Evolutionary conservation across 164 flowering plant species (phyloP).

Genomic region (Aristolochia fimbriata): DNA sequence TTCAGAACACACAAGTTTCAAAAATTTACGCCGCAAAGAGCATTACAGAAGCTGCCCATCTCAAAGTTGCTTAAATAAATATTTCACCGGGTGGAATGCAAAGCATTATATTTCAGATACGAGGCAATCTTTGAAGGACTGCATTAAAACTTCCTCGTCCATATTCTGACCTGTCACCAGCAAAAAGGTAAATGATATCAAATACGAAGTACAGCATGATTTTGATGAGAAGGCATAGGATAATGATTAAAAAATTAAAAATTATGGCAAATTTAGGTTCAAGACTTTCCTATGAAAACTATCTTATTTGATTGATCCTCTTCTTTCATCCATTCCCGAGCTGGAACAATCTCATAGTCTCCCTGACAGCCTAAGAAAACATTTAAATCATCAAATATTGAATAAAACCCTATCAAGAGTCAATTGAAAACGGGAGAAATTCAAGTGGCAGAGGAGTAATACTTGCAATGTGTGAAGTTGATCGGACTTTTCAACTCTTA

Average conservation of each 20-base stretch:
- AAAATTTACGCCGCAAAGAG: no score
- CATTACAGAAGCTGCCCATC: no score
- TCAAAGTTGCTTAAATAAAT: no score
- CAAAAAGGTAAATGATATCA: neutral
- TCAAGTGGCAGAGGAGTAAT: neutral
- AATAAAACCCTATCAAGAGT: neutral
- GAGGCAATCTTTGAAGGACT: conserved; percentile 35
- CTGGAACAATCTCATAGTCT: conserved; percentile 88
- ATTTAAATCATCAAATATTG: neutral
- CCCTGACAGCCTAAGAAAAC: conserved; percentile 75
- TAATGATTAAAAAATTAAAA: neutral
- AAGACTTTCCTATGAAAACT: conserved; percentile 67
- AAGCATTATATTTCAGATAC: conserved; percentile 5
- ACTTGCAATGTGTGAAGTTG: conserved; percentile 84
- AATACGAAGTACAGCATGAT: neutral
- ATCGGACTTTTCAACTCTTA: conserved; percentile 49
- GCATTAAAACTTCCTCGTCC: conserved; percentile 43
- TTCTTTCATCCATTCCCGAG: conserved; percentile 57
- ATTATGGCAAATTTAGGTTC: neutral
- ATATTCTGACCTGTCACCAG: conserved; percentile 26
- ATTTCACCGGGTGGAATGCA: no score
- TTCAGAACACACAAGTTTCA: no score
- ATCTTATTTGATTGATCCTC: conserved; percentile 59
- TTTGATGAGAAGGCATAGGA: neutral
- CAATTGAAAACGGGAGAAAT: neutral